These are phyloP conservation scores for Phytophthora crassamura DNA, from an alignment of 352 stramenopile species.

Conservation along the genomic window DNA sequence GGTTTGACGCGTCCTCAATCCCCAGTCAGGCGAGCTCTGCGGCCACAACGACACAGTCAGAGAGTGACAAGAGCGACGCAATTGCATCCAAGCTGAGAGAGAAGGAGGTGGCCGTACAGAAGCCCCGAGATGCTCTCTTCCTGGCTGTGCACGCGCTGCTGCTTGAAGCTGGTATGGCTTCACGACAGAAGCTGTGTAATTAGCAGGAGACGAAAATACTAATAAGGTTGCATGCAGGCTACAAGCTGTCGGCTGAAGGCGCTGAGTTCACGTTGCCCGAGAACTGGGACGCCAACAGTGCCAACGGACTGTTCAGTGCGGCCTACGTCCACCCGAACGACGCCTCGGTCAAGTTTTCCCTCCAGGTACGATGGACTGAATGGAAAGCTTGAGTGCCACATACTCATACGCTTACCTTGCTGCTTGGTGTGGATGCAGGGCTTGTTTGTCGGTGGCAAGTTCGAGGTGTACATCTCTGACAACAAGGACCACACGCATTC, in stretches of 20 bases:
- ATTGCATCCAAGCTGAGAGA: constrained; percentile 49
- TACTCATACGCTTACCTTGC: background rate
- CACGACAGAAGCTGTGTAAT: background rate
- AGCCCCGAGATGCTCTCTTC: constrained; percentile 71
- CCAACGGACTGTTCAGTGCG: constrained; percentile 65
- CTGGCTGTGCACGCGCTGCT: constrained; percentile 73
- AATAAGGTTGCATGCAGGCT: constrained; percentile 39
- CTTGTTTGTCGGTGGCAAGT: constrained; percentile 77
- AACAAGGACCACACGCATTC: constrained; percentile 72
- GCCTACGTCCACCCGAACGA: constrained; percentile 67
- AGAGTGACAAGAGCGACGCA: constrained; percentile 51
- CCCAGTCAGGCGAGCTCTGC: constrained; percentile 1
- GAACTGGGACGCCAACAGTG: constrained; percentile 69
- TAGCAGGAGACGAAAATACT: background rate
- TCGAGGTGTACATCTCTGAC: constrained; percentile 82
- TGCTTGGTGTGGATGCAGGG: constrained; percentile 39
- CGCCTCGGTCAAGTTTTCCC: constrained; percentile 52
- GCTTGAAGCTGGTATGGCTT: constrained; percentile 64
- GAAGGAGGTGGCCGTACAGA: constrained; percentile 55
- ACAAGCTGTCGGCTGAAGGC: constrained; percentile 34
- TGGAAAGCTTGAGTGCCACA: background rate
- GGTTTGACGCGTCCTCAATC: constrained; percentile 40
- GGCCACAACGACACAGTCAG: constrained; percentile 1
- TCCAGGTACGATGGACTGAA: constrained; percentile 59
- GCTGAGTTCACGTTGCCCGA: constrained; percentile 46